phyloP scores from a whole-genome alignment of 1,284 basidiomycete genomes.

The Tilletiopsis washingtonensis region DNA sequence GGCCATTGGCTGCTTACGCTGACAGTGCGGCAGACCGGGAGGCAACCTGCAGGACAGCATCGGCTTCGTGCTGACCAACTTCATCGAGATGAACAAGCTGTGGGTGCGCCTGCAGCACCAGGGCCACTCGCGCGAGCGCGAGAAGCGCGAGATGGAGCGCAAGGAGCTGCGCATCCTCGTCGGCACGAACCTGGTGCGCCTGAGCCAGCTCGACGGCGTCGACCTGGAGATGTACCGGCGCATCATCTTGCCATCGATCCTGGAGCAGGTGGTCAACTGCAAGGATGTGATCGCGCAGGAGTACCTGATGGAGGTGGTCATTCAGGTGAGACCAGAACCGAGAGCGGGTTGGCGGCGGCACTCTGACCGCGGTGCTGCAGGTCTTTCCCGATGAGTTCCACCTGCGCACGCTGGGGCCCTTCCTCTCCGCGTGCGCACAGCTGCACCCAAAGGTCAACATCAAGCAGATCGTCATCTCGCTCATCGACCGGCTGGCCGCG shows the following conservation, averaged over 20 bases:
- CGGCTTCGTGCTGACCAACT: conserved; percentile 45
- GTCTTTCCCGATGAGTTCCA: conserved; percentile 48
- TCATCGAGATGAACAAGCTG: conserved; percentile 48
- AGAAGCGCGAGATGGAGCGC: conserved; percentile 45
- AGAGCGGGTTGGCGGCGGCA: too few species aligned
- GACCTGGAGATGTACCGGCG: conserved; percentile 41
- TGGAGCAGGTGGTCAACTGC: conserved; percentile 47
- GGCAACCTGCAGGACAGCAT: conserved; percentile 44
- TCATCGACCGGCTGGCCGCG: conserved; percentile 44
- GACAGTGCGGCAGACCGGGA: conserved; percentile 10
- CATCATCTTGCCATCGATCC: conserved; percentile 40
- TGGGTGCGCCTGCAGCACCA: conserved; percentile 47
- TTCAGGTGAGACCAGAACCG: too few species aligned
- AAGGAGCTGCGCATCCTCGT: conserved; percentile 45
- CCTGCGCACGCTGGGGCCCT: conserved; percentile 38
- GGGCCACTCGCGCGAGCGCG: conserved; percentile 44
- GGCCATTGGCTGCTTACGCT: not conserved
- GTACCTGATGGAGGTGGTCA: conserved; percentile 47
- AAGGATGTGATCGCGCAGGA: conserved; percentile 47
- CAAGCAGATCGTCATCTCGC: conserved; percentile 45
- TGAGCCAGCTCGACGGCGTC: conserved; percentile 46
- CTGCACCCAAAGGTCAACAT: conserved; percentile 47
- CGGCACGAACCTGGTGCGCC: conserved; percentile 46
- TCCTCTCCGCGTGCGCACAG: conserved; percentile 44
- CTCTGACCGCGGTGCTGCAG: too few species aligned